These are phyloP conservation scores for Yamadazyma friedrichii DNA, from an alignment of 1,139 yeast genomes.

Conservation along the genomic window DNA sequence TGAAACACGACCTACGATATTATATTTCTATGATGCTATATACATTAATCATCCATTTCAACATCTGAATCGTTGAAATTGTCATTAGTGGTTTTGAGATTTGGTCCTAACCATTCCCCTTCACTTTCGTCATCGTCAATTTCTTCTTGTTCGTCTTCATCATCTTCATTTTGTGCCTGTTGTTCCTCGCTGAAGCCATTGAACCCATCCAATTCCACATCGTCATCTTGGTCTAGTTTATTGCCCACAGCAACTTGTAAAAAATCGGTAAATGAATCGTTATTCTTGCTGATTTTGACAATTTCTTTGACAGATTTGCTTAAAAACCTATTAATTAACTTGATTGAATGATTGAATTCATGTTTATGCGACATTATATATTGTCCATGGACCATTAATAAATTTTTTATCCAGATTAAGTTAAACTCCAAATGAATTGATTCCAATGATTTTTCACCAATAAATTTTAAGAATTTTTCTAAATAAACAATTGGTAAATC, in stretches of 20 bases:
- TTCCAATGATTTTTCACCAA: conserved; percentile 70
- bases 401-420: conserved; percentile 71
- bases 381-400: conserved; percentile 74
- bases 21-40: neutral
- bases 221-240: conserved; percentile 15
- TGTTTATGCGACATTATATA: conserved; percentile 64
- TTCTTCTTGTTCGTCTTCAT: conserved; percentile 20
- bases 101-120: conserved; percentile 22
- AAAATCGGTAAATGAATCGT: conserved; percentile 52
- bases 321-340: conserved; percentile 74
- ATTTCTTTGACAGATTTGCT: conserved; percentile 75
- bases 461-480: conserved; percentile 62
- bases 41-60: conserved; percentile 10
- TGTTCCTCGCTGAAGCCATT: conserved; percentile 14
- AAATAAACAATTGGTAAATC: conserved; percentile 79
- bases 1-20: too few relatives aligned
- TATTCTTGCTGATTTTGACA: conserved; percentile 52
- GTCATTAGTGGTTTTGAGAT: conserved; percentile 9
- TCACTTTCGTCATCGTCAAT: conserved; percentile 18
- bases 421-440: conserved; percentile 85
- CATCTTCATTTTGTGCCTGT: conserved; percentile 12
- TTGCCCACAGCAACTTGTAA: conserved; percentile 24
- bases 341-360: conserved; percentile 63
- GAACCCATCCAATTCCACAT: conserved; percentile 18
- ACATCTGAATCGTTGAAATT: conserved; percentile 8